Conservation (phyloP, 78 protist species). For the Dictyostelium capitatum region DNA sequence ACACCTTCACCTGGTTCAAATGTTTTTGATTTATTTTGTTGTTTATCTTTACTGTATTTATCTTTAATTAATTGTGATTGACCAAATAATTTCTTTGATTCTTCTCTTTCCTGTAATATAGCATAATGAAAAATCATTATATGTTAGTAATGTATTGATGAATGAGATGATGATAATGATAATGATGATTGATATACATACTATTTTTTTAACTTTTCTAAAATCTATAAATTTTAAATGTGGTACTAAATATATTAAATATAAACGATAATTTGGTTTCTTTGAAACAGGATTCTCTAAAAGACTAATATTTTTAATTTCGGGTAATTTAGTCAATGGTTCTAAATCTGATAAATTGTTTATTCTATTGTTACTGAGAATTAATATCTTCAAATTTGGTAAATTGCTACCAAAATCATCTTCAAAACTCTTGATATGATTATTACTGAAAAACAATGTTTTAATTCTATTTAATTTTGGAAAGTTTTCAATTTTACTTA, state of each 20-base stretch:
- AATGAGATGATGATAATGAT: too few species aligned
- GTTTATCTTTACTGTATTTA: background rate
- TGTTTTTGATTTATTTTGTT: background rate
- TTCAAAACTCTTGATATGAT: constrained; percentile 78
- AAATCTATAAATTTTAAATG: constrained; percentile 88
- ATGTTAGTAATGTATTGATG: too few species aligned
- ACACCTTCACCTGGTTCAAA: constrained; percentile 62
- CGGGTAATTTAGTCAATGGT: constrained; percentile 45
- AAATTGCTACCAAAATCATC: constrained; percentile 29
- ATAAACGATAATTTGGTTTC: constrained; percentile 82
- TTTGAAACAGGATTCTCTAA: constrained; percentile 82
- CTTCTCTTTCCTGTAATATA: constrained; percentile 38
- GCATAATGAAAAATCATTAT: background rate
- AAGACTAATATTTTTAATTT: constrained; percentile 58
- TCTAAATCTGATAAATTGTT: constrained; percentile 47
- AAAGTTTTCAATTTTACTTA: constrained; percentile 87
- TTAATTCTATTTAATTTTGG: constrained; percentile 87
- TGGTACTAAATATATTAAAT: constrained; percentile 87
- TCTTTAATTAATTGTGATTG: background rate
- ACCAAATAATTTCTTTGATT: constrained; percentile 36
- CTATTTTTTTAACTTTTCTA: constrained; percentile 71
- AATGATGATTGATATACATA: too few species aligned
- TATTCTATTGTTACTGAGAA: constrained; percentile 84
- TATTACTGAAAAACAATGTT: constrained; percentile 88
- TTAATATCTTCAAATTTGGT: constrained; percentile 75